Base-by-base conservation (phyloP, 1,284 basidiomycete species). In the Cutaneotrichosporon sp. region DNA sequence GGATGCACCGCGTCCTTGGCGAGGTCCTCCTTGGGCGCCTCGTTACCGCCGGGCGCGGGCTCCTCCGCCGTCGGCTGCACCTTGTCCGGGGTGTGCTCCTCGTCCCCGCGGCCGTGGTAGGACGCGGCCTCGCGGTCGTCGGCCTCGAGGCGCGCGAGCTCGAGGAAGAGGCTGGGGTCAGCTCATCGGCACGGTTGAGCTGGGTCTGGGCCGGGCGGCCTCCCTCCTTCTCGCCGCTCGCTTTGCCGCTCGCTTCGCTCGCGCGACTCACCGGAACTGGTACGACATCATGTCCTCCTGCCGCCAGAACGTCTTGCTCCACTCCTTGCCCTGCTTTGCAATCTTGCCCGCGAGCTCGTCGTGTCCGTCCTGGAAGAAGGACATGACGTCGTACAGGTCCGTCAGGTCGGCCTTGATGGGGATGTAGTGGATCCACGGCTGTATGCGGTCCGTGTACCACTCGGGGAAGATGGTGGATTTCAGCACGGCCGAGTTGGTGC, bases 211-310 rank as follows among this genome's bases (percentile, higher is more conserved):
- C n/a, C n/a, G n/a, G n/a, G n/a, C n/a, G n/a, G n/a, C 43, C 20
- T 29, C 50, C 25, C 14, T 16, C 18, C 24, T 36, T 13, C 5
- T 3, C 45, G 6, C 33, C 13, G 29, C 29, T 29, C 29, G 29
- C 29, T 29, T 4, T 4, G n/a, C n/a, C n/a, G 29, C 29, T 5
- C 29, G 29, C 29, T 9, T 9, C 29, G 29, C 29, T 9, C 29
- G 29, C 6, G 24, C n/a, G n/a, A 69, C 80, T 58, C 47, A 86
- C 85, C 87, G 81, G 71, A 86, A 87, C 62, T 84, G 78, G 76
- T 88, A 88, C 13, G 87, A 84, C 43, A 83, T 81, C 78, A 89
- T 80, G 72, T 89, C 88, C 67, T 87, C 85, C 59, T 80, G 80
- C 51, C 87, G 80, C 86, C 87, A 89, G 69, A 82, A 87, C 0